phyloP scores from a whole-genome alignment of 805 yeast species.

The Metschnikowia henanensis region DNA sequence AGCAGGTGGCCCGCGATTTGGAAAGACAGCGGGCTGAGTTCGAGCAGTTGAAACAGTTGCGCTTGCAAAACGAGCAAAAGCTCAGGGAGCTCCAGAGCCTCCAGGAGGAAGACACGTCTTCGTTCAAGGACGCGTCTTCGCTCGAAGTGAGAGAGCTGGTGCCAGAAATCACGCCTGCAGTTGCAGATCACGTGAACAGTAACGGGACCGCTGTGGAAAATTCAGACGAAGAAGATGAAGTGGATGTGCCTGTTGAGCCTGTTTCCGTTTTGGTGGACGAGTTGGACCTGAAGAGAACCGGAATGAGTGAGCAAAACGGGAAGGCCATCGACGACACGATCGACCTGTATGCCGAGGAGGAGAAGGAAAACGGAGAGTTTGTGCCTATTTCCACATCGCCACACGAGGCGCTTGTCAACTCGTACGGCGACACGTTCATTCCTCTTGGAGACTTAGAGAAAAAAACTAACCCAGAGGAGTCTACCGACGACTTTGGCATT shows the following conservation, averaged over 20 bases:
- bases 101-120: constrained; percentile 15
- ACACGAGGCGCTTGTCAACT: constrained; percentile 9
- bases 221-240: constrained; percentile 14
- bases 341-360: neutral
- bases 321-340: neutral
- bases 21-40: constrained; percentile 39
- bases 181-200: neutral
- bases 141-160: neutral
- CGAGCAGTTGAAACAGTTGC: constrained; percentile 30
- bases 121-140: constrained; percentile 4
- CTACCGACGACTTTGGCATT: constrained; percentile 26
- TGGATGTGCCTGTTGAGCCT: constrained; percentile 22
- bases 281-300: constrained; percentile 19
- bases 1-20: constrained; percentile 35
- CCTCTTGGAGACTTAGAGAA: constrained; percentile 6
- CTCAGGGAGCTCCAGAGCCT: constrained; percentile 19
- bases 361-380: neutral
- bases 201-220: constrained; percentile 7
- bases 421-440: constrained; percentile 11
- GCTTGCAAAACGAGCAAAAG: constrained; percentile 29
- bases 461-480: constrained; percentile 3
- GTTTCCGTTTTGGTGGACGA: constrained; percentile 25
- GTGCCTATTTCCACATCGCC: constrained; percentile 7
- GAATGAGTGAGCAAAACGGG: constrained; percentile 3
- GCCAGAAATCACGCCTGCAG: neutral